Conservation (phyloP, 371 early-diverging fungal genomes). For the Circinella umbellata region DNA sequence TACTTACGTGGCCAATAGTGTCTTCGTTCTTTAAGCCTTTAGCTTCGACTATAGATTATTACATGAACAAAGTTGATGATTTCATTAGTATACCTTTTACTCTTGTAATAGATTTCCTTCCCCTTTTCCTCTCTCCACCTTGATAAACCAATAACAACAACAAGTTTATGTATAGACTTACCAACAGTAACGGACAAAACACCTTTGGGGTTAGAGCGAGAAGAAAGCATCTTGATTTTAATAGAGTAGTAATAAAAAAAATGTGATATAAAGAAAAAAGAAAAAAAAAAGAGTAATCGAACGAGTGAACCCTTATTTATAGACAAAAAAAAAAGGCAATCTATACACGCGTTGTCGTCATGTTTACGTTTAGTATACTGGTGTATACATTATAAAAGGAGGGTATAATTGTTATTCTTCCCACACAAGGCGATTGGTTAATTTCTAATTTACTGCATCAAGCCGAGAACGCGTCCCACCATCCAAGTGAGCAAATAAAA, state of each 20-base stretch:
- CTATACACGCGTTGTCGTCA: no score
- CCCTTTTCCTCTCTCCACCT: background rate
- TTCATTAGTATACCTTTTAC: no score
- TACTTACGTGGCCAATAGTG: slow-evolving; percentile 24
- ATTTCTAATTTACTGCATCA: slow-evolving; percentile 2
- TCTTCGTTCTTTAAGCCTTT: slow-evolving; percentile 28
- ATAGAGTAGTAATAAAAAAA: background rate
- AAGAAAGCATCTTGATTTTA: slow-evolving; percentile 25
- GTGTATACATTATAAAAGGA: no score
- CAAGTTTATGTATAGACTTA: background rate
- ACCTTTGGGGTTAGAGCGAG: slow-evolving; percentile 31
- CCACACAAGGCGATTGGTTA: slow-evolving; percentile 1
- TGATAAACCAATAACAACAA: background rate
- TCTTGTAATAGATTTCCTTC: no score
- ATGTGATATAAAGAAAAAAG: background rate
- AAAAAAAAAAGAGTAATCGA: background rate
- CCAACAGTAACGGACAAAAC: slow-evolving; percentile 19
- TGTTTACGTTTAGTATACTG: no score
- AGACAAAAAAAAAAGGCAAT: background rate
- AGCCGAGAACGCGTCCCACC: background rate
- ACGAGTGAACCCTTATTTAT: background rate
- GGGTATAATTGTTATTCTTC: background rate
- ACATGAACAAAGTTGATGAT: background rate
- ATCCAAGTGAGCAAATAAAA: background rate
- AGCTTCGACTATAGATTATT: slow-evolving; percentile 21